Base-by-base conservation (phyloP, 495 filamentous ascomycete genomes). In the Aspergillus sclerotiicarbonarius region DNA sequence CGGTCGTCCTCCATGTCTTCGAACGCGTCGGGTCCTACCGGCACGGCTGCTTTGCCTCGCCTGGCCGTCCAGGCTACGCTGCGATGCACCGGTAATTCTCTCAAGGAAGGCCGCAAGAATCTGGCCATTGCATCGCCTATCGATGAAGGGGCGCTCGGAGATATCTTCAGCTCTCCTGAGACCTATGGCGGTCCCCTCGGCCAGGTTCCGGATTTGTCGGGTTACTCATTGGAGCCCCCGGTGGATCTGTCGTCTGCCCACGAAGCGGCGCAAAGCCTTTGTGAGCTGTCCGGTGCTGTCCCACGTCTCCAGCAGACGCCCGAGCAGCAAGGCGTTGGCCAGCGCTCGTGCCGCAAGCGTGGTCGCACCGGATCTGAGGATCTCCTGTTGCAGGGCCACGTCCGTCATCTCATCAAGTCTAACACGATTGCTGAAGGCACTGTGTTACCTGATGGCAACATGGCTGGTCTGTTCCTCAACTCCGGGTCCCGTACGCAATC, bases 61-160 rank as follows among this genome's bases (percentile, higher is more conserved):
- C 53, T 90, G 84, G 90, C 90, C 66, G 83, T 88, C 65, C 87
- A 87, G 82, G 91, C 91, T 79, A 91, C 90, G 65, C 87, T 85
- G 77, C 88, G 90, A 58, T 89, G 83, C 69, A 88, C 87, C 69
- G 90, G 86, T 62, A 78, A 74, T 47, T 72, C 69, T 2, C 48
- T 77, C 21, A 76, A 76, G 65, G 75, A 77, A 57, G 63, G 51
- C 47, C 70, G 74, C 19, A 77, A 74, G 68, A 70, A 65, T 41
- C 44, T 77, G 66, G 54, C 66, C 13, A 71, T 76, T 54, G 70
- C 69, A 21, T 72, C 77, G 15, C 75, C 77, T 1, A 70, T 74
- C 29, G 77, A 84, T 62, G 82, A 85, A 64, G 76, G 73, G 54
- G 76, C 77, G 43, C 68, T 84, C 60, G 68, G 65, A 39, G 71